Conservation (phyloP, 768 basidiomycete genomes). For the Lanmaoa pseudosensibilis region DNA sequence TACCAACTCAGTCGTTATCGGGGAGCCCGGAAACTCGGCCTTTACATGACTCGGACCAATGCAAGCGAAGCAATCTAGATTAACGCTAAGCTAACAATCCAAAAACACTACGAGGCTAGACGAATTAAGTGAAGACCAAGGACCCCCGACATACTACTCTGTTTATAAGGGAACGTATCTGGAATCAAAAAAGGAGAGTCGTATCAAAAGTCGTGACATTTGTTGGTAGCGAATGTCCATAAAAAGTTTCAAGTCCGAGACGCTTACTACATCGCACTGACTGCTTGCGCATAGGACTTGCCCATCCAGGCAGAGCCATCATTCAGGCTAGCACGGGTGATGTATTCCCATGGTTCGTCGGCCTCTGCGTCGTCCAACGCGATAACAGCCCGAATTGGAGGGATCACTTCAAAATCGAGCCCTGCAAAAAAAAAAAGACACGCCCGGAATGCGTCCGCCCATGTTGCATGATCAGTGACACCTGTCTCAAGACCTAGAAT, state of each 20-base stretch:
- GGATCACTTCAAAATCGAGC: constrained; percentile 32
- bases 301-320: constrained; percentile 32
- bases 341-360: constrained; percentile 35
- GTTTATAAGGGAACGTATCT: constrained; percentile 13
- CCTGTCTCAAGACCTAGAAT: not conserved
- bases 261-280: constrained; percentile 25
- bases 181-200: constrained; percentile 17
- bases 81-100: not conserved
- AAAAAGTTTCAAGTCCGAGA: not conserved
- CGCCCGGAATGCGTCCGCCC: not conserved
- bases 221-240: not conserved
- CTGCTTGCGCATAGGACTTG: constrained; percentile 35
- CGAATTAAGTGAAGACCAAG: constrained; percentile 15
- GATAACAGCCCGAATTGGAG: constrained; percentile 33
- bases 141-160: not conserved
- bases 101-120: constrained; percentile 16
- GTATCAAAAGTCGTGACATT: constrained; percentile 12
- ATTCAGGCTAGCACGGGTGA: constrained; percentile 28
- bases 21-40: not conserved
- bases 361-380: constrained; percentile 30
- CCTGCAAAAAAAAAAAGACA: constrained; percentile 4
- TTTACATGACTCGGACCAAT: not conserved
- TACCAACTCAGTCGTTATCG: not conserved
- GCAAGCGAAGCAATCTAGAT: constrained; percentile 8
- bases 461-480: not conserved